A percentile compares a stretch with the other conserved stretches of the same genome.
Conservation (phyloP, 2,329 filamentous ascomycete species). For the Trichoderma hamatum region DNA sequence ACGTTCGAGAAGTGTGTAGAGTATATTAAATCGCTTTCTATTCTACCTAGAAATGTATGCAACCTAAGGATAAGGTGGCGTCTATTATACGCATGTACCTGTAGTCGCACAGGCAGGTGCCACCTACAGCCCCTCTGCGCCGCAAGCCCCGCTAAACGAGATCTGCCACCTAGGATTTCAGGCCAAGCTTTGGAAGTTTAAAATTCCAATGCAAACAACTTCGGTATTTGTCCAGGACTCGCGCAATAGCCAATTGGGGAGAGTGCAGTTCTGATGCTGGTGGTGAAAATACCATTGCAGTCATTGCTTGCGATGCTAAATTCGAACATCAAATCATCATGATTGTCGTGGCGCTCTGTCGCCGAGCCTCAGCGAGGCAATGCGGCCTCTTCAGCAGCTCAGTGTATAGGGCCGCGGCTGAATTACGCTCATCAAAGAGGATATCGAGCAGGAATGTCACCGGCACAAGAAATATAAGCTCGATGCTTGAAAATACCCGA, state of each 20-base stretch:
- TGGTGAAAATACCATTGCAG: neutral
- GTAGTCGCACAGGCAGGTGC: neutral
- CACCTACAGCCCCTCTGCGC: neutral
- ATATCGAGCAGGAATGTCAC: neutral
- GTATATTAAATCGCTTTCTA: neutral
- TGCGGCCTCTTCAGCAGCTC: slow-evolving; percentile 12
- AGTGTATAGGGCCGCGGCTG: slow-evolving; percentile 5
- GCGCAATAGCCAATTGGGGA: neutral
- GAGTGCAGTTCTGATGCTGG: neutral
- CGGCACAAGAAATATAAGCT: neutral
- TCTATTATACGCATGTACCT: neutral
- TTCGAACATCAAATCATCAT: slow-evolving; percentile 21
- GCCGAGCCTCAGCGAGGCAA: slow-evolving; percentile 17
- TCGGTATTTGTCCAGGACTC: neutral
- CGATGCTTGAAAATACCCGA: slow-evolving; percentile 60
- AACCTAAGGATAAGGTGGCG: neutral
- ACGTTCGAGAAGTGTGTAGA: neutral
- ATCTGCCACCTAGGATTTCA: slow-evolving; percentile 5
- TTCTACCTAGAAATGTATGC: neutral
- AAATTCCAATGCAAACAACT: neutral
- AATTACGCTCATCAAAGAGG: neutral
- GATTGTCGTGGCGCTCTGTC: slow-evolving; percentile 28
- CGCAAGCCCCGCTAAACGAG: neutral
- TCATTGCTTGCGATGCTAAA: neutral
- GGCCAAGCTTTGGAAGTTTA: slow-evolving; percentile 8